Evolutionary conservation across 257 asterid species (phyloP), one percentile per base, ranked within the genome.

Genomic region (Solanum neorickii): DNA sequence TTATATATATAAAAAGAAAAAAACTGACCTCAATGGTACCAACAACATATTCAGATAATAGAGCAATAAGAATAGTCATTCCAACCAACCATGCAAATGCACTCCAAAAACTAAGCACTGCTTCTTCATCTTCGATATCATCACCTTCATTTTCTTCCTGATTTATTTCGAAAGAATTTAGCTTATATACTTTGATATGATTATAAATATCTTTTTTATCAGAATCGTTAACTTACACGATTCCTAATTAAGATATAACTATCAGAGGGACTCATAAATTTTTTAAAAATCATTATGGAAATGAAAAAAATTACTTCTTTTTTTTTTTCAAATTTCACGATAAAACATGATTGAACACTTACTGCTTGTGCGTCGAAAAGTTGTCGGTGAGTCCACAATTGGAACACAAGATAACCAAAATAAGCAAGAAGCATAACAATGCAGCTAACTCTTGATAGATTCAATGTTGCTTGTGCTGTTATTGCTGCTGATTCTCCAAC

Each of bases 41-140:
- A 8, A 97, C 99, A 3, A 94, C 97, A 82, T 89, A 97, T 85
- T 97, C 98, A 0, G 99, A 97, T 52, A 97, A 92, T 39, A 95
- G 87, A 46, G 99, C 98, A n/a, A 94, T 93, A 23, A 97, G 66
- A 27, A 18, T 90, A 5, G 98, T 97, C 98, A 97, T 94, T 42
- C 93, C 87, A 73, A 87, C 92, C 72, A 97, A 86, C 98, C 98
- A 97, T 86, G 90, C 86, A 60, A 95, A 74, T 41, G 91, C 97
- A 89, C 97, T 93, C 94, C 95, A 94, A n/a, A 95, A 91, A 12
- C 99, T 95, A 66, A 97, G 83, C 77, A 87, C 95, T 3, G 98
- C 83, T 10, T 87, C 47, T 52, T 97, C 99, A 6, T 92, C 95
- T 2, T 15, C 65, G 13, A 16, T 84, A 4, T 29, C 91, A 5